Evolutionary conservation across 1,139 yeast species (phyloP).

Genomic region (Arxiozyma bovina): DNA sequence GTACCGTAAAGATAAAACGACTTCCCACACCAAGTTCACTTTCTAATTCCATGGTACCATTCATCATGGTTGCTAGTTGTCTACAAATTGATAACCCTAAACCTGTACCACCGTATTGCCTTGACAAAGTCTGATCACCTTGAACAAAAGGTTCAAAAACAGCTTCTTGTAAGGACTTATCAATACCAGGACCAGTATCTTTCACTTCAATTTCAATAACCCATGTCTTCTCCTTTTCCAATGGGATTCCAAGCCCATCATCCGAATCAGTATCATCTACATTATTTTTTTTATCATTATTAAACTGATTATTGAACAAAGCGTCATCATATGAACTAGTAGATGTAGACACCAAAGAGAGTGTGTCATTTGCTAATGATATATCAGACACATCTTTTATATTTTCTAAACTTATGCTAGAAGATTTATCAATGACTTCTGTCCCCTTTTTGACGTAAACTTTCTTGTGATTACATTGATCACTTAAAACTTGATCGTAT

Average conservation of each 20-base stretch:
- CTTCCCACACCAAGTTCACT: slow-evolving; percentile 73
- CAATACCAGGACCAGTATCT: slow-evolving; percentile 93
- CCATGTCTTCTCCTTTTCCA: slow-evolving; percentile 23
- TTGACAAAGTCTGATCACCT: slow-evolving; percentile 87
- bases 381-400: slow-evolving; percentile 1
- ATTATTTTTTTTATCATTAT: slow-evolving; percentile 22
- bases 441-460: slow-evolving; percentile 33
- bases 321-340: slow-evolving; percentile 50
- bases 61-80: slow-evolving; percentile 83
- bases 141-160: slow-evolving; percentile 95
- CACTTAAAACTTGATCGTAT: slow-evolving; percentile 47
- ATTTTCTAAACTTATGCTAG: not conserved
- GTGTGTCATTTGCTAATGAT: slow-evolving; percentile 13
- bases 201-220: slow-evolving; percentile 57
- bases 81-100: slow-evolving; percentile 87
- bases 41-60: slow-evolving; percentile 65
- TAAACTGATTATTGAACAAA: slow-evolving; percentile 46
- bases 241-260: slow-evolving; percentile 15
- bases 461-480: slow-evolving; percentile 28
- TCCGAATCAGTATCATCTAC: slow-evolving; percentile 18
- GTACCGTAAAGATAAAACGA: slow-evolving; percentile 69
- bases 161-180: slow-evolving; percentile 64
- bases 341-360: slow-evolving; percentile 40
- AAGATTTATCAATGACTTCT: slow-evolving; percentile 7
- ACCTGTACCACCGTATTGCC: slow-evolving; percentile 95